Evolutionary conservation across 495 filamentous ascomycete genomes (phyloP).

Genomic region (Haplographium delicatum): DNA sequence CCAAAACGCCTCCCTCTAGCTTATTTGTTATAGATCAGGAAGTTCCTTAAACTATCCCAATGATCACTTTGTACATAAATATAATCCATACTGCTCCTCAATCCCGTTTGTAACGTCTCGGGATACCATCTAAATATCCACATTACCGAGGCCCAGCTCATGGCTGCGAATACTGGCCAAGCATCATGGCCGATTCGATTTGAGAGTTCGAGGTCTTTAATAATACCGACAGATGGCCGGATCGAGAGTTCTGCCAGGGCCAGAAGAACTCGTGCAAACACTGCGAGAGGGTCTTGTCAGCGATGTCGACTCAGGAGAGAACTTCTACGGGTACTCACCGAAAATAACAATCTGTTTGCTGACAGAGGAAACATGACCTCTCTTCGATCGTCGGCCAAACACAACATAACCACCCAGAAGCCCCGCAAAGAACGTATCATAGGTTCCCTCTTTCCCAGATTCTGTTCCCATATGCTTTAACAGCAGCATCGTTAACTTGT

Average conservation of each 20-base stretch:
- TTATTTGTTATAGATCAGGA: conserved; percentile 82
- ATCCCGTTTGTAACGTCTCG: conserved; percentile 78
- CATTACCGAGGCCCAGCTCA: conserved; percentile 93
- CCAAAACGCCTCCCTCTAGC: neutral
- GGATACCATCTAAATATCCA: conserved; percentile 90
- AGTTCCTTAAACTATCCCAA: conserved; percentile 76
- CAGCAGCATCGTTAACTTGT: conserved; percentile 72
- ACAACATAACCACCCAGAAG: conserved; percentile 87
- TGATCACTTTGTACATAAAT: conserved; percentile 82
- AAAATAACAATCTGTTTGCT: conserved; percentile 99
- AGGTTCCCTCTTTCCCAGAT: conserved; percentile 58
- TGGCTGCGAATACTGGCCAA: conserved; percentile 85
- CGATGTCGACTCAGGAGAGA: neutral
- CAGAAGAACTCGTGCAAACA: conserved; percentile 87
- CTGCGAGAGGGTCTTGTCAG: conserved; percentile 21
- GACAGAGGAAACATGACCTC: conserved; percentile 67
- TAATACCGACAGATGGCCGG: conserved; percentile 45
- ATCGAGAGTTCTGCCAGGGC: conserved; percentile 77
- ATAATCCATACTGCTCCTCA: conserved; percentile 96
- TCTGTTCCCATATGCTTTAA: conserved; percentile 59
- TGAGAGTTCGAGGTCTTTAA: conserved; percentile 33
- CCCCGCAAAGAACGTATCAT: conserved; percentile 85
- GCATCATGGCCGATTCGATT: conserved; percentile 55
- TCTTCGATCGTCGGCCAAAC: conserved; percentile 64
- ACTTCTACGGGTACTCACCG: conserved; percentile 21